phyloP scores from a whole-genome alignment of 2,329 filamentous ascomycete species.

The Epichloe sibirici region DNA sequence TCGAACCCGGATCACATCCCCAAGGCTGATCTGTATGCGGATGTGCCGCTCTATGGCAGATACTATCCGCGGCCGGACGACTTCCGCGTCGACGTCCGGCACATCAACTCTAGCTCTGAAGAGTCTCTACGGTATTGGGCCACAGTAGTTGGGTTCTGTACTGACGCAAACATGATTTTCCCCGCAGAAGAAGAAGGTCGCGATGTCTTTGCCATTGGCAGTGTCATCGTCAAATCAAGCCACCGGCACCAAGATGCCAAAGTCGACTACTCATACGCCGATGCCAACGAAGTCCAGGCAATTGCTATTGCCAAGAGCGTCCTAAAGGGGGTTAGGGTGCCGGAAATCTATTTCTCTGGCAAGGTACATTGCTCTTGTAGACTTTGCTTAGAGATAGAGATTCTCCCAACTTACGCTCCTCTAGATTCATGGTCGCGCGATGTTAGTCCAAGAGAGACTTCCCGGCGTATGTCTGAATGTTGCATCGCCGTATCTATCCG shows the following conservation, averaged over 20 bases:
- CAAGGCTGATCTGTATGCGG: neutral
- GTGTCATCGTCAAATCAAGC: constrained; percentile 26
- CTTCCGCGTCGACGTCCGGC: constrained; percentile 5
- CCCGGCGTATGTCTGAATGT: constrained; percentile 23
- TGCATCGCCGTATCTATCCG: constrained; percentile 24
- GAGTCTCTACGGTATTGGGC: constrained; percentile 20
- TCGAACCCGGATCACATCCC: neutral
- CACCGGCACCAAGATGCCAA: constrained; percentile 16
- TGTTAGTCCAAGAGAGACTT: constrained; percentile 27
- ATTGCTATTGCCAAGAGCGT: constrained; percentile 17
- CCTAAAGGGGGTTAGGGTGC: constrained; percentile 19
- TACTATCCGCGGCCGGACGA: neutral
- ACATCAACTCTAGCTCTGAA: constrained; percentile 14
- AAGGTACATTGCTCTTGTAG: constrained; percentile 17
- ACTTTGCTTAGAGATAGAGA: neutral
- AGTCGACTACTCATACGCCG: constrained; percentile 26
- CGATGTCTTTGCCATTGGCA: constrained; percentile 29
- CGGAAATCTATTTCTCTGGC: constrained; percentile 25
- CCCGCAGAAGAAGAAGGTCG: constrained; percentile 21
- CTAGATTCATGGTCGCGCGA: constrained; percentile 22
- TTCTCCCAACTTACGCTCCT: constrained; percentile 1
- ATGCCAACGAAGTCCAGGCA: constrained; percentile 27
- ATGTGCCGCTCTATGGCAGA: neutral
- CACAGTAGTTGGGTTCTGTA: constrained; percentile 20
- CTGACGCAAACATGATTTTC: constrained; percentile 12